These are phyloP conservation scores for Coprinopsis sp. DNA, from an alignment of 768 basidiomycete genomes.

Conservation along the genomic window DNA sequence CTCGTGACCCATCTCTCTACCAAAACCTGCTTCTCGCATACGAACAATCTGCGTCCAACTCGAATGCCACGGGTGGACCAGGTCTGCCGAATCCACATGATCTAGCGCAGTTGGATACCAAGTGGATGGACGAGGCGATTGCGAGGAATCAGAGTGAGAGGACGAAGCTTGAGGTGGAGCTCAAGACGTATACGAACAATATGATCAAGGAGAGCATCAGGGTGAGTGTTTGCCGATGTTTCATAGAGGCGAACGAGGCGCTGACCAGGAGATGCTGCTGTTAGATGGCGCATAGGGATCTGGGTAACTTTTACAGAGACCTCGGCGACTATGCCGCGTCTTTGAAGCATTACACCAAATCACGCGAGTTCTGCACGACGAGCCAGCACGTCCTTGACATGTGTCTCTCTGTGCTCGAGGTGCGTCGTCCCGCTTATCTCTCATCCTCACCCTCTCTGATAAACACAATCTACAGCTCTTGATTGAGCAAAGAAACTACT, in stretches of 20 bases:
- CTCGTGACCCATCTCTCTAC: slow-evolving; percentile 64
- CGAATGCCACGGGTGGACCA: slow-evolving; percentile 25
- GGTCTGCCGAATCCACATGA: slow-evolving; percentile 43
- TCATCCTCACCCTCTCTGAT: slow-evolving; percentile 1
- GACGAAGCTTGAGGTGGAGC: slow-evolving; percentile 85
- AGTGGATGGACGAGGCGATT: slow-evolving; percentile 69
- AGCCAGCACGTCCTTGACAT: slow-evolving; percentile 92
- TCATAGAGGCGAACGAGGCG: neutral
- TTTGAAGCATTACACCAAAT: slow-evolving; percentile 83
- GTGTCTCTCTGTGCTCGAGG: slow-evolving; percentile 81
- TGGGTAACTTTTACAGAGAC: slow-evolving; percentile 73
- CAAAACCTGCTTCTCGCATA: slow-evolving; percentile 50
- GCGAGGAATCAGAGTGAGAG: slow-evolving; percentile 68
- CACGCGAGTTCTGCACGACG: slow-evolving; percentile 88
- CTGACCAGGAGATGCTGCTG: neutral
- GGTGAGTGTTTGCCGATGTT: slow-evolving; percentile 40
- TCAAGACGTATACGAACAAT: slow-evolving; percentile 92
- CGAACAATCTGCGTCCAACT: slow-evolving; percentile 46
- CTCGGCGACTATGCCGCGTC: slow-evolving; percentile 68
- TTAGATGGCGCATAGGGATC: slow-evolving; percentile 88
- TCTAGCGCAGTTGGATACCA: slow-evolving; percentile 51
- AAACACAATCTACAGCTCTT: slow-evolving; percentile 50
- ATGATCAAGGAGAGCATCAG: slow-evolving; percentile 99
- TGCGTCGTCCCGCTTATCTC: slow-evolving; percentile 22
- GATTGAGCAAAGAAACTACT: slow-evolving; percentile 81